phyloP scores from a whole-genome alignment of 805 yeast genomes.

The Saccharomycopsis sp. region DNA sequence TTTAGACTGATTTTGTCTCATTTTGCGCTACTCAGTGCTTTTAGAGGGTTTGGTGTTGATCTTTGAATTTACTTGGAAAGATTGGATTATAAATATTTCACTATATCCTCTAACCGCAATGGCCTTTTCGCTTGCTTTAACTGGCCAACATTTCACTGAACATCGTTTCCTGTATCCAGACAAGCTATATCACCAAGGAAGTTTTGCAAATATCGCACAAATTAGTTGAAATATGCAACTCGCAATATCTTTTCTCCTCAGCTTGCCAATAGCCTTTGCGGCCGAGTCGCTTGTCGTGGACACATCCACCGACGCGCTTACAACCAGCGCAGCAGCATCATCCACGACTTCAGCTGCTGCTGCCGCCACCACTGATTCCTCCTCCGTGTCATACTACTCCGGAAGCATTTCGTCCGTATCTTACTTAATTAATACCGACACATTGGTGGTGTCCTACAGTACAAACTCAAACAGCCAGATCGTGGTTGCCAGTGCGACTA shows the following conservation, averaged over 20 bases:
- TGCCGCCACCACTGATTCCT: not conserved
- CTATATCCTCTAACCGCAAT: not conserved
- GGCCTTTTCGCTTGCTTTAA: not conserved
- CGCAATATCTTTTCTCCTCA: not conserved
- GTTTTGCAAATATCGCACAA: not conserved
- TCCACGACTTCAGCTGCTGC: conserved; percentile 1
- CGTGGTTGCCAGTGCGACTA: conserved; percentile 17
- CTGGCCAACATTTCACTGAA: not conserved
- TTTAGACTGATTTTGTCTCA: not conserved
- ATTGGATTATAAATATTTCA: not conserved
- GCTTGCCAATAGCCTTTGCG: conserved; percentile 5
- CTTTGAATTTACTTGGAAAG: not conserved
- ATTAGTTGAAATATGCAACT: not conserved
- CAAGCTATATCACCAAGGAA: not conserved
- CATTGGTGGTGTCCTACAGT: conserved; percentile 17
- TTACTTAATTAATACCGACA: conserved; percentile 18
- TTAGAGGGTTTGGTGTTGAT: not conserved
- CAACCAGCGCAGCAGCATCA: not conserved
- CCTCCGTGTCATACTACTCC: conserved; percentile 9
- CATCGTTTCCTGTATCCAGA: not conserved
- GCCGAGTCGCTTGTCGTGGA: not conserved
- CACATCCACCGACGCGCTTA: not conserved
- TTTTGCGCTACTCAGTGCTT: not conserved
- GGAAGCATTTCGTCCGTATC: conserved; percentile 10
- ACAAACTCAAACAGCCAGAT: conserved; percentile 16